Evolutionary conservation across 306 rosid species (phyloP).

Genomic region (peach (Prunus persica)): Prunus_persica_NCBIv2 NC_034013.1:13946501-13947000

Average conservation of each 20-base stretch:
- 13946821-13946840: conserved; percentile 58
- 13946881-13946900: conserved; percentile 33
- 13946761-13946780: conserved; percentile 61
- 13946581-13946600: too few species aligned
- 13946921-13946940: conserved; percentile 35
- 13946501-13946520: conserved; percentile 33
- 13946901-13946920: conserved; percentile 25
- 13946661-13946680: too few species aligned
- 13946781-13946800: background rate
- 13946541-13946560: background rate
- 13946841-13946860: conserved; percentile 27
- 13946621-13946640: background rate
- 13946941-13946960: conserved; percentile 26
- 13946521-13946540: background rate
- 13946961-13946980: conserved; percentile 38
- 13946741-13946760: conserved; percentile 55
- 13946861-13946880: conserved; percentile 33
- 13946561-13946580: too few species aligned
- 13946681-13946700: conserved; percentile 16
- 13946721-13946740: conserved; percentile 26
- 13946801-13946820: conserved; percentile 44
- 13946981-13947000: conserved; percentile 26
- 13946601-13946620: background rate
- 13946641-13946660: too few species aligned
- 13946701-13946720: conserved; percentile 20